Conservation (phyloP, 306 rosid genomes). For the Aeschynomene evenia region DNA sequence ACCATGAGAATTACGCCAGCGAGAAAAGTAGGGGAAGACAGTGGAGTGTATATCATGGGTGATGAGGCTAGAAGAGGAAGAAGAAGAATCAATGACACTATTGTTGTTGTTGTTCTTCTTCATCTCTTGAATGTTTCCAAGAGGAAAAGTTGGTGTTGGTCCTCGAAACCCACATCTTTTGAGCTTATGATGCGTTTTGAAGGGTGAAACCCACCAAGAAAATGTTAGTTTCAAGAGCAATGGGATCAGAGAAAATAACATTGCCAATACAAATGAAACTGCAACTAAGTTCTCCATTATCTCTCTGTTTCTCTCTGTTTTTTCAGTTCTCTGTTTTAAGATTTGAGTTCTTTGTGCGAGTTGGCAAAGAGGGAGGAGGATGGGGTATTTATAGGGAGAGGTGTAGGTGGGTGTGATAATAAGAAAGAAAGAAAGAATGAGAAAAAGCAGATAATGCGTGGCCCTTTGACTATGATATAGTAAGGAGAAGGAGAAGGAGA, state of each 20-base stretch:
- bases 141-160: constrained; percentile 72
- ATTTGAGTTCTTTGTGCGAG: not conserved
- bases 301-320: not conserved
- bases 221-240: constrained; percentile 34
- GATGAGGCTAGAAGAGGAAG: constrained; percentile 21
- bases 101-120: constrained; percentile 49
- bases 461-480: constrained; percentile 41
- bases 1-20: constrained; percentile 80
- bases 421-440: too few species aligned
- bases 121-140: constrained; percentile 74
- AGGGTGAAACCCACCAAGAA: constrained; percentile 70
- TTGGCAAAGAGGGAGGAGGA: not conserved
- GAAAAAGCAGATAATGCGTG: constrained; percentile 30
- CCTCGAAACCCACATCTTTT: constrained; percentile 70
- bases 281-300: constrained; percentile 28
- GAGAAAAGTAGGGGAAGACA: constrained; percentile 64
- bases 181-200: constrained; percentile 39
- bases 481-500: too few species aligned
- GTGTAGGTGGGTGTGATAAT: not conserved
- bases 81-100: not conserved
- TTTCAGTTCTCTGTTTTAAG: not conserved
- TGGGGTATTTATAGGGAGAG: constrained; percentile 46
- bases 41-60: constrained; percentile 68
- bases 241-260: constrained; percentile 19
- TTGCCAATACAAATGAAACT: constrained; percentile 3